Base-by-base conservation (phyloP, 805 yeast genomes). In the Tetrapisispora taiwanensis region DNA sequence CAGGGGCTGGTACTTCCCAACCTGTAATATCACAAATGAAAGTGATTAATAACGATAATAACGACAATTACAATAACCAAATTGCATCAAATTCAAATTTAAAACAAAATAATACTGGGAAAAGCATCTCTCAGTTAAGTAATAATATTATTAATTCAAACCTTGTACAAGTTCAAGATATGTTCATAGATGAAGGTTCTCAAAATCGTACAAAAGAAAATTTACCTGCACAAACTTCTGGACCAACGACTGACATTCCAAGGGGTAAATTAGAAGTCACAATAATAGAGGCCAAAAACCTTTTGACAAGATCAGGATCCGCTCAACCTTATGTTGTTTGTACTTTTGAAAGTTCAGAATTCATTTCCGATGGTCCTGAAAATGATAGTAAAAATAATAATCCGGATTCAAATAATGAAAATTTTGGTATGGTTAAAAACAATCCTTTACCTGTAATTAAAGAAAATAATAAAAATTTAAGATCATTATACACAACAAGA, bases 271-370 rank as follows among this genome's bases (percentile, higher is more conserved):
- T 90, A 42, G 78, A 79, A 55, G 88, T 92, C 39, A 78, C 77
- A 30, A 86, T 90, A 48, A 68, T 84, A 24, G 90, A 86, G 63
- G 97, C 95, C 1, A 74, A 72, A 46, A 81, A 79, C 52, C 71
- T 90, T 49, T 66, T 72, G 36, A 75, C 80, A 30, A 70, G 73
- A 37, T 65, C 78, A 4, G 65, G 71, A 34, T 67, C 69, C 57
- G 71, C 90, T 3, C 84, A 76, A 52, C 96, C 95, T 3, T 83
- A 88, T 62, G 95, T 85, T 17, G 95, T 88, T 31, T 85, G 94
- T 63, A 83, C 95, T 10, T 88, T 84, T 68, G 95, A 87, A 61
- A 81, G 90, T 48, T 81, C 94, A 1, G 97, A 92, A 66, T 84
- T 81, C 51, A 88, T 90, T 47, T 80, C 95, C 22, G 79, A 79